Evolutionary conservation across 164 flowering plant species (phyloP).

Genomic region (Magnolia officinalis): DNA sequence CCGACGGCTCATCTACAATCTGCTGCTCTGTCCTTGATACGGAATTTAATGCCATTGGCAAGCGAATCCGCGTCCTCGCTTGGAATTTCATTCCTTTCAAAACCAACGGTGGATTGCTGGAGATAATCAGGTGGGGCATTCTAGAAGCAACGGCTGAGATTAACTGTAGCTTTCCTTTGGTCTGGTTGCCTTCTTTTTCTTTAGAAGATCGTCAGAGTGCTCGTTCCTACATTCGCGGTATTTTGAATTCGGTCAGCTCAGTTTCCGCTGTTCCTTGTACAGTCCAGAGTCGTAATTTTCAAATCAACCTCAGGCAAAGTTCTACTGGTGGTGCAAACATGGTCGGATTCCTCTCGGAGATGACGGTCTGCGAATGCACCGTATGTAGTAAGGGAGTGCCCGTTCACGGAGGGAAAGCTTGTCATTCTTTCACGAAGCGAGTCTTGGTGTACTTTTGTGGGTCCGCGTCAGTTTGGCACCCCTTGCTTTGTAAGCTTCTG

Average conservation of each 20-base stretch:
- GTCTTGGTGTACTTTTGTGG: conserved; percentile 55
- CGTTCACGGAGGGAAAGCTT: conserved; percentile 2
- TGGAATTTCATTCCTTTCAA: conserved; percentile 84
- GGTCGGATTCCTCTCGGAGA: conserved; percentile 58
- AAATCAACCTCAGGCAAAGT: neutral
- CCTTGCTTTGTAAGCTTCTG: conserved; percentile 45
- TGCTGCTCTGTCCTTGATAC: conserved; percentile 70
- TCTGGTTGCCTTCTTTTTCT: conserved; percentile 6
- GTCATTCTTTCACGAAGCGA: conserved; percentile 36
- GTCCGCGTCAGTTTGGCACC: conserved; percentile 54
- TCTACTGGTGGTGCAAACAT: conserved; percentile 17
- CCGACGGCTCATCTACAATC: conserved; percentile 46
- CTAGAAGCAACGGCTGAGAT: conserved; percentile 13
- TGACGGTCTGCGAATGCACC: conserved; percentile 57
- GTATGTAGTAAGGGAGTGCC: conserved; percentile 35
- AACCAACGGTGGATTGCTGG: conserved; percentile 49
- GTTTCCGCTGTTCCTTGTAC: conserved; percentile 60
- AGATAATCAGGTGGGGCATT: conserved; percentile 67
- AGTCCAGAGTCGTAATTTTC: conserved; percentile 11
- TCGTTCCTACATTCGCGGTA: conserved; percentile 38
- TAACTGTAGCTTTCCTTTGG: conserved; percentile 24
- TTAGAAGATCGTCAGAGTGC: conserved; percentile 15
- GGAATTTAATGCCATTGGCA: conserved; percentile 37
- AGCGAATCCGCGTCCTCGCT: conserved; percentile 43
- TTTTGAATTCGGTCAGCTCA: conserved; percentile 59